Base-by-base conservation (phyloP, 1,284 basidiomycete genomes). In the Irpex lacteus region DNA sequence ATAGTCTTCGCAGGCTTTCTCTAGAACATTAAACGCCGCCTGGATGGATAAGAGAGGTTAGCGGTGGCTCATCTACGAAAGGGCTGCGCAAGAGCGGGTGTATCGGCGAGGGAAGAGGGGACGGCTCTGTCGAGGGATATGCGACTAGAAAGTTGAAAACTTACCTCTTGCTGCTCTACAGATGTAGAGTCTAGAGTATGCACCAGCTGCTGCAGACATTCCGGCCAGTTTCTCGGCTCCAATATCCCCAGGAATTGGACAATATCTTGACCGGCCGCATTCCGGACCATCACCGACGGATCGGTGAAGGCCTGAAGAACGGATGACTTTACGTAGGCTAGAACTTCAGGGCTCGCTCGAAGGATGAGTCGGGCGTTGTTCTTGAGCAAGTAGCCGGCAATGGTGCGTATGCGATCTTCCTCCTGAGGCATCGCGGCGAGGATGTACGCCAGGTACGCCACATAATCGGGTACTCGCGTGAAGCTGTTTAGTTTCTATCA, bases 1-100 rank as follows among this genome's bases (percentile, higher is more conserved):
- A 69, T 96, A 97, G 75, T 99, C 98, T 79, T 98, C 95, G 77
- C 95, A 97, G 62, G 98, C 91, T 77, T 98, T 98, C 75, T 96
- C 92, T 60, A 99, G 85, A 5, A 96, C 92, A 74, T 94, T 93
- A 80, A 98, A 98, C 13, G 96, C 94, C 59, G 94, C 94, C 95
- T 98, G 70, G 2, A 66, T 64, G 11, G 63, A 44, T 56, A 67
- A 60, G 63, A 54, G 59, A 53, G 60, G 70, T 69, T 19, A 64
- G 66, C 34, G 13, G 26, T 56, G 54, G 54, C 54, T 56, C 21
- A 56, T 8, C 13, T 11, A 18, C 19, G 50, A 18, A 18, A 52
- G 8, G 18, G 18, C 13, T 52, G 32, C 18, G n/a, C 50, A 21
- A 52, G 50, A n/a, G 50, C 50, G 50, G 18, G 19, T 15, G 50